Percentiles rank a stretch among this genome's conserved stretches.
Conservation (phyloP, 768 basidiomycete genomes). For the Strobilomyces confusus region DNA sequence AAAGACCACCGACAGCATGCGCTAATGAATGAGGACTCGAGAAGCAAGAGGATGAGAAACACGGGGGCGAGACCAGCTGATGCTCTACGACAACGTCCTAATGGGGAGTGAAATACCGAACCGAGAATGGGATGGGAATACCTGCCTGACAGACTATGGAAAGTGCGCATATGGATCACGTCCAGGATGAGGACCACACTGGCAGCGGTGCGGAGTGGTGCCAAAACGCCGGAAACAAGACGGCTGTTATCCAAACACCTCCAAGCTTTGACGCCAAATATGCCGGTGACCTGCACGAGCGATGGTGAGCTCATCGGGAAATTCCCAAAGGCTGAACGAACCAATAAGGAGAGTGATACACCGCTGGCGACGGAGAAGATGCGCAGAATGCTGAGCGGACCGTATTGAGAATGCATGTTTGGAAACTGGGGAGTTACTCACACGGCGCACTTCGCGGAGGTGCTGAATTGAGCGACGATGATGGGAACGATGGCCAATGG, state of each 20-base stretch:
- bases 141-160: constrained; percentile 48
- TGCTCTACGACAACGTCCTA: constrained; percentile 47
- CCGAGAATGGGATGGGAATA: neutral
- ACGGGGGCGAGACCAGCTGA: constrained; percentile 32
- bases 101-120: neutral
- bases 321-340: constrained; percentile 14
- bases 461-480: constrained; percentile 45
- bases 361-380: constrained; percentile 26
- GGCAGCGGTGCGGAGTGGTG: constrained; percentile 41
- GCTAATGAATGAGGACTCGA: constrained; percentile 56
- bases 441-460: constrained; percentile 3
- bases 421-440: neutral
- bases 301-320: neutral
- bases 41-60: constrained; percentile 46
- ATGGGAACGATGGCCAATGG: constrained; percentile 40
- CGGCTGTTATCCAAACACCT: constrained; percentile 58
- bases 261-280: constrained; percentile 64
- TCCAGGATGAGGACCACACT: constrained; percentile 41
- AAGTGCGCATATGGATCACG: constrained; percentile 34
- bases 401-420: neutral
- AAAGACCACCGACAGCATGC: constrained; percentile 48
- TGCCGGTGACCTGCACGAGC: constrained; percentile 49
- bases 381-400: constrained; percentile 32
- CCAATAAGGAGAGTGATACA: constrained; percentile 40
- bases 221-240: constrained; percentile 44